phyloP scores from a whole-genome alignment of 2,329 filamentous ascomycete species.

The Mycosphaerella arachidis region DNA sequence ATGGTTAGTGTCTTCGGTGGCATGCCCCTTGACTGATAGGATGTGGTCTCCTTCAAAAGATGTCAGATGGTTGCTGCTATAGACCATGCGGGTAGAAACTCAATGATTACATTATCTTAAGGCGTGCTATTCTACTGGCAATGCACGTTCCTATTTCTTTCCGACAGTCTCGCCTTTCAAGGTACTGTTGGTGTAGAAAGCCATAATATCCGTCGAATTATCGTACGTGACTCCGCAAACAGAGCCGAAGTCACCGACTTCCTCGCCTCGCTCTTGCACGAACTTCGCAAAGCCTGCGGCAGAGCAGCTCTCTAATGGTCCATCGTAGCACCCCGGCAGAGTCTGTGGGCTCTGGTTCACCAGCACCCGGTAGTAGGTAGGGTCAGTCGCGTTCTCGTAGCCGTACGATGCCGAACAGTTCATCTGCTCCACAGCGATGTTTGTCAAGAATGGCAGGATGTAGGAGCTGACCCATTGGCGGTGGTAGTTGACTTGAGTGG shows the following conservation, averaged over 20 bases:
- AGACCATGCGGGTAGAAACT: no score
- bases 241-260: constrained; percentile 42
- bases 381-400: constrained; percentile 41
- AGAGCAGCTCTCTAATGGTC: constrained; percentile 49
- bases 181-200: constrained; percentile 24
- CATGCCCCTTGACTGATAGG: background rate
- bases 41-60: no score
- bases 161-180: constrained; percentile 21
- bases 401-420: constrained; percentile 56
- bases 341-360: constrained; percentile 50
- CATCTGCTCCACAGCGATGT: constrained; percentile 62
- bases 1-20: background rate
- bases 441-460: constrained; percentile 61
- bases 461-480: constrained; percentile 61
- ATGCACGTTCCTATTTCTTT: constrained; percentile 7
- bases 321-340: constrained; percentile 46
- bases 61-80: no score
- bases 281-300: constrained; percentile 41
- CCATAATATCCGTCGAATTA: constrained; percentile 40
- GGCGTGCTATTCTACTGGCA: background rate
- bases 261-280: constrained; percentile 39
- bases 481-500: constrained; percentile 57
- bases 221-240: constrained; percentile 41
- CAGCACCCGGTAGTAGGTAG: constrained; percentile 47
- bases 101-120: constrained; percentile 10